A percentile compares a stretch with the other conserved stretches of the same genome.
Evolutionary conservation across 23 red algal genomes (phyloP).

Genomic region (Gracilaria domingensis): DNA sequence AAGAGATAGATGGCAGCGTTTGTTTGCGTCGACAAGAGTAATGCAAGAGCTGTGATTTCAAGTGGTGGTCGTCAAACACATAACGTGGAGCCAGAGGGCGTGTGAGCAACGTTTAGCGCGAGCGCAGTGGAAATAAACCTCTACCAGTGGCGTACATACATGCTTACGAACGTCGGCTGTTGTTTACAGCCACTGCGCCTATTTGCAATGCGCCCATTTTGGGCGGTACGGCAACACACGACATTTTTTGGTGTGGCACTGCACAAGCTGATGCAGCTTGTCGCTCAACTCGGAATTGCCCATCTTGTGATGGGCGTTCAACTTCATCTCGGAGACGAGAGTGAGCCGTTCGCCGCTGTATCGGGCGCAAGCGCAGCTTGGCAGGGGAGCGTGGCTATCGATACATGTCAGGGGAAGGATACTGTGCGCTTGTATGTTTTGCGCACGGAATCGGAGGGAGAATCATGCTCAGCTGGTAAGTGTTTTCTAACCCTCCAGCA

Average conservation of each 20-base stretch:
- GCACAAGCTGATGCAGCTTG: background rate
- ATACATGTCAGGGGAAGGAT: too few species aligned
- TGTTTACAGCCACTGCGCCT: background rate
- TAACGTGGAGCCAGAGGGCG: background rate
- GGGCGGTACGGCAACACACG: background rate
- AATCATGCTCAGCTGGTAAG: too few species aligned
- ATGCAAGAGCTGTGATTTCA: background rate
- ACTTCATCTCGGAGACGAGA: too few species aligned
- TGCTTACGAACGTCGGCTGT: background rate
- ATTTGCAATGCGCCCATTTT: background rate
- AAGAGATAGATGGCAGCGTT: background rate
- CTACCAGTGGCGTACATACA: background rate
- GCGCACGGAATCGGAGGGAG: background rate
- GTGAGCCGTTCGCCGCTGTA: background rate
- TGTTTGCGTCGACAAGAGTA: background rate
- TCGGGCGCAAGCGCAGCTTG: background rate
- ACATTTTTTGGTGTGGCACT: background rate
- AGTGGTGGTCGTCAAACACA: background rate
- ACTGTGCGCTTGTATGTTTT: background rate
- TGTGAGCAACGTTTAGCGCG: background rate
- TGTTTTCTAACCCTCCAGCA: background rate
- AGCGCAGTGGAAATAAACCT: background rate
- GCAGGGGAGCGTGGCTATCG: background rate
- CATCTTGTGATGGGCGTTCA: too few species aligned
- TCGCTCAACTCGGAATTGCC: too few species aligned